Conservation (phyloP, 768 basidiomycete species). For the Rhodotorula paludigena region DNA sequence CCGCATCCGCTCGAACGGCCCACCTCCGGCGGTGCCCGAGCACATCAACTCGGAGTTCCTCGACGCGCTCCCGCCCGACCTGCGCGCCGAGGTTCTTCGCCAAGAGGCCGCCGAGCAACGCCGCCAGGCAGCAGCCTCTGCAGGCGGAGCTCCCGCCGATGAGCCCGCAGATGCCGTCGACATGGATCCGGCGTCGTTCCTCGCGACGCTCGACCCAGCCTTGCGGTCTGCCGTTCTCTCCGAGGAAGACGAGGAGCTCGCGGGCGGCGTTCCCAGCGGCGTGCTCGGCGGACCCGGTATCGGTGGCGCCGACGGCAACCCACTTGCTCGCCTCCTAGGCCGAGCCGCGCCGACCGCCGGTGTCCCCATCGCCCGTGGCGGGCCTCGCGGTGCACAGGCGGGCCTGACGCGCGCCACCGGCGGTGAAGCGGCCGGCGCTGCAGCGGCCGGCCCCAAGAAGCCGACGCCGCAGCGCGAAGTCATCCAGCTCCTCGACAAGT, state of each 20-base stretch:
- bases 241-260: constrained; percentile 71
- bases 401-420: no score
- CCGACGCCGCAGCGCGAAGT: constrained; percentile 57
- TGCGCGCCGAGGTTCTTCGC: constrained; percentile 92
- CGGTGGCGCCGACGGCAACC: not conserved
- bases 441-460: constrained; percentile 47
- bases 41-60: constrained; percentile 93
- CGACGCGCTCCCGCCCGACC: constrained; percentile 89
- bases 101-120: constrained; percentile 83
- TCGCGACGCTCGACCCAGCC: constrained; percentile 82
- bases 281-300: not conserved
- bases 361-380: no score
- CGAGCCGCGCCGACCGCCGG: not conserved
- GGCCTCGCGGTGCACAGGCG: no score
- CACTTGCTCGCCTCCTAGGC: not conserved
- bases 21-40: constrained; percentile 57
- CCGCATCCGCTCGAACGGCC: constrained; percentile 61
- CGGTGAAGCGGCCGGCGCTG: not conserved
- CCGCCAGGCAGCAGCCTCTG: constrained; percentile 45
- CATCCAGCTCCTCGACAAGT: constrained; percentile 84
- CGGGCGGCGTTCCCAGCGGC: constrained; percentile 52
- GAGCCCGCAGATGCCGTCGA: constrained; percentile 53
- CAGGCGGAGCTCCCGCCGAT: constrained; percentile 38
- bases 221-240: constrained; percentile 84
- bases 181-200: constrained; percentile 83